These are phyloP conservation scores for Austroboletus rostrupii DNA, from an alignment of 1,284 basidiomycete genomes.

Conservation along the genomic window DNA sequence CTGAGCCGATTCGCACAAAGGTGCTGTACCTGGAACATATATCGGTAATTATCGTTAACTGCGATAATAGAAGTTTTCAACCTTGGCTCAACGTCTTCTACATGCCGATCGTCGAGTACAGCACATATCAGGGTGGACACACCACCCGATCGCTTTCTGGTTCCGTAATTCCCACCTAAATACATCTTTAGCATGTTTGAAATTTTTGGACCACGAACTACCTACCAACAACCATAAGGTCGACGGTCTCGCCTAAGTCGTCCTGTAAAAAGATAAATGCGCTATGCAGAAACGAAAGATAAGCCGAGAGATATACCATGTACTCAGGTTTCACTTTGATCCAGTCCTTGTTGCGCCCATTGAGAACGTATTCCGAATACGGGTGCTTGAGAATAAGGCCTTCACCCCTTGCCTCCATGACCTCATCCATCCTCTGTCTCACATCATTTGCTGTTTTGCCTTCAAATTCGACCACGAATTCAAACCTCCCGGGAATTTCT, in stretches of 20 bases:
- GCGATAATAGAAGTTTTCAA: conserved; percentile 27
- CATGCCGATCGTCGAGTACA: conserved; percentile 63
- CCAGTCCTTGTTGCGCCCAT: conserved; percentile 86
- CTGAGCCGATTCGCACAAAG: conserved; percentile 85
- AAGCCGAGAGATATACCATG: conserved; percentile 52
- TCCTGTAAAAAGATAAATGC: conserved; percentile 47
- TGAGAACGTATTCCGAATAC: conserved; percentile 73
- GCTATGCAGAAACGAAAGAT: background rate
- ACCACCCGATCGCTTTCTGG: conserved; percentile 70
- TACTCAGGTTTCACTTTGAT: conserved; percentile 94
- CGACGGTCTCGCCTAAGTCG: conserved; percentile 85
- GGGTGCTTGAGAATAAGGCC: conserved; percentile 90
- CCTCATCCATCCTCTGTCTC: conserved; percentile 68
- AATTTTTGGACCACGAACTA: background rate
- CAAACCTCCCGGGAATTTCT: conserved; percentile 71
- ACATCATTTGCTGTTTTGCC: conserved; percentile 81
- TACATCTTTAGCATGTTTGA: background rate
- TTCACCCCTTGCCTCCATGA: conserved; percentile 83
- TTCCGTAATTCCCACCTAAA: conserved; percentile 71
- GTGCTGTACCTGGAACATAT: conserved; percentile 55
- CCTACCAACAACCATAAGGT: conserved; percentile 82
- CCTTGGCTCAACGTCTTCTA: conserved; percentile 59
- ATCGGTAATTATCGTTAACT: background rate
- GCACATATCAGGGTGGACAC: conserved; percentile 78
- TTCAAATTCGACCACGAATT: conserved; percentile 67